phyloP scores from a whole-genome alignment of 2,329 filamentous ascomycete species.

The Blastomyces silverae region DNA sequence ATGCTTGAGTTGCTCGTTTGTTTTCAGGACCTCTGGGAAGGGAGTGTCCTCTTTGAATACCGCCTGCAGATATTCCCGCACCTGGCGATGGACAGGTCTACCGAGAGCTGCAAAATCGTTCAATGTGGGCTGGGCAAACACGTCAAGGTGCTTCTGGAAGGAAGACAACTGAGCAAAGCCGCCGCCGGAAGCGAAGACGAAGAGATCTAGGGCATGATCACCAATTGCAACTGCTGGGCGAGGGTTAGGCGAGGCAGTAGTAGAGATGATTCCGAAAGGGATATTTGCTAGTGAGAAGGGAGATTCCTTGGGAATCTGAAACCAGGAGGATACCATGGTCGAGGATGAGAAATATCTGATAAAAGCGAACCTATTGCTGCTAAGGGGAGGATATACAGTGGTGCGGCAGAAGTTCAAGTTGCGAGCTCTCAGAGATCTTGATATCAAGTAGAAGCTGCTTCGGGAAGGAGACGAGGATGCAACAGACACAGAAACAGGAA shows the following conservation, averaged over 20 bases:
- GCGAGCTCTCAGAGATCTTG: background rate
- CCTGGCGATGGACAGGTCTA: conserved; percentile 58
- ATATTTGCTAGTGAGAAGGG: conserved; percentile 74
- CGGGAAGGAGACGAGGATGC: background rate
- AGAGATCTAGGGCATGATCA: conserved; percentile 62
- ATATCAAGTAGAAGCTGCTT: background rate
- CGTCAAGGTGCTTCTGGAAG: conserved; percentile 51
- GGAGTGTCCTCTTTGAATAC: conserved; percentile 56
- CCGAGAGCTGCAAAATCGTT: conserved; percentile 71
- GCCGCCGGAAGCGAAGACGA: conserved; percentile 52
- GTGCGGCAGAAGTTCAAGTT: background rate
- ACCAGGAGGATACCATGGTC: conserved; percentile 43
- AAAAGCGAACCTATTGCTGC: background rate
- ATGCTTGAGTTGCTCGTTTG: conserved; percentile 53
- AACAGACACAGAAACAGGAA: background rate
- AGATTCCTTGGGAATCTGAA: conserved; percentile 53
- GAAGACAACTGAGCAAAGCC: conserved; percentile 55
- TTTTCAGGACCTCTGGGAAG: conserved; percentile 55
- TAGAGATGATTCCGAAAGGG: conserved; percentile 75
- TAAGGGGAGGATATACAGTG: background rate
- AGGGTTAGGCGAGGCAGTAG: conserved; percentile 48
- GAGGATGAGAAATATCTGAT: conserved; percentile 10
- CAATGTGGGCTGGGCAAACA: conserved; percentile 59
- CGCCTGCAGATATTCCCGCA: conserved; percentile 62
- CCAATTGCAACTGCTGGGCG: conserved; percentile 67